Evolutionary conservation across 1,284 basidiomycete species (phyloP), one percentile per base, ranked within the genome.

Genomic region (Cutaneotrichosporon dermatis): DNA sequence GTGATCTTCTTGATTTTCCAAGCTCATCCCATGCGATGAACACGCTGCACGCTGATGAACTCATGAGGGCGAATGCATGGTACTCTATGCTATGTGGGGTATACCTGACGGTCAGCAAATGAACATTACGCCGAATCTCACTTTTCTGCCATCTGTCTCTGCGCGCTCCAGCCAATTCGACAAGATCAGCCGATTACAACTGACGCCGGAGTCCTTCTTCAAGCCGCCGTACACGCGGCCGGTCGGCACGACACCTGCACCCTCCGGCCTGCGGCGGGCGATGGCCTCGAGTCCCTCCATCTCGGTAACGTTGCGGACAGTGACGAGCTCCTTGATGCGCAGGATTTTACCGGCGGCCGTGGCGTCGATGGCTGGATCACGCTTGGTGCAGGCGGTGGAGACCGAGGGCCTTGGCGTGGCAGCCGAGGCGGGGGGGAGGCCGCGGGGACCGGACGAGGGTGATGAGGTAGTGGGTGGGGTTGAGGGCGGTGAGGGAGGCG

Each of bases 251-350:
- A 77, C 61, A 1, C 78, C 78, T 35, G 65, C 64, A 2, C 70
- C 74, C 66, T 79, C 73, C 11, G 68, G 62, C 51, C 69, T 62
- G 16, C 65, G 63, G 59, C 71, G 65, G n/a, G 13, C 37, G 15
- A 68, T 63, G 45, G 55, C 62, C 49, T 67, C 59, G 54, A 69
- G 61, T 15, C 59, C 54, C 50, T 74, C 66, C 56, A 66, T 65
- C 60, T 72, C 64, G 6, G 65, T 68, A 4, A 83, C 80, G 62
- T 81, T 82, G 60, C 76, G 72, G 35, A 83, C 82, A 39, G 76
- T 70, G 8, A 83, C 79, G 50, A 83, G 67, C 72, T 83, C 82
- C 73, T 83, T 83, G 51, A 83, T 79, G 25, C 67, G 70, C 15
- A 83, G 68, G 40, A 83, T 80, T 58, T 77, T 72, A 34, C 82